A percentile compares a stretch with the other conserved stretches of the same genome.
These are phyloP conservation scores for Claviceps purpurea DNA, from an alignment of 2,329 filamentous ascomycete species.

Conservation along the genomic window DNA sequence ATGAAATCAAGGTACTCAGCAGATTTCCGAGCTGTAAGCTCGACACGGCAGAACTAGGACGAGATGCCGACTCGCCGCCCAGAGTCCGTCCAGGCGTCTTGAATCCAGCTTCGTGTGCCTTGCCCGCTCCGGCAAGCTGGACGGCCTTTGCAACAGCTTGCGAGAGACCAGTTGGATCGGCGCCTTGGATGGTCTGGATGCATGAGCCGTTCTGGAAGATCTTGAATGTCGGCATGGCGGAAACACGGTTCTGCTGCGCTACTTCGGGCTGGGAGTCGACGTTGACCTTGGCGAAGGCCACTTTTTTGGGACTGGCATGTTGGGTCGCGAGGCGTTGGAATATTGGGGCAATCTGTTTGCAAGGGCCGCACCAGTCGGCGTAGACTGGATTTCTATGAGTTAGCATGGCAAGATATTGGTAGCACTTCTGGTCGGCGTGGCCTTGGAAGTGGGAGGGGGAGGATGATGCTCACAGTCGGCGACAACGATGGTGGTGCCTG, in stretches of 20 bases:
- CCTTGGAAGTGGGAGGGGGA: background rate
- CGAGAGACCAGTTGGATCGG: conserved; percentile 63
- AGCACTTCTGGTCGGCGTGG: background rate
- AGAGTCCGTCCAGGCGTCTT: conserved; percentile 43
- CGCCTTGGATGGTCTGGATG: conserved; percentile 67
- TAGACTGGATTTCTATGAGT: conserved; percentile 57
- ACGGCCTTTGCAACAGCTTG: conserved; percentile 61
- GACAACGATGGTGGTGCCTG: conserved; percentile 65
- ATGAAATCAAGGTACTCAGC: conserved; percentile 36
- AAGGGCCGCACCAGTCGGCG: conserved; percentile 38
- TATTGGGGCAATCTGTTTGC: conserved; percentile 33
- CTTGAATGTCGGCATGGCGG: conserved; percentile 89
- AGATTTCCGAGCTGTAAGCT: conserved; percentile 27
- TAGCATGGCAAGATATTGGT: background rate
- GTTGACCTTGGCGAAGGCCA: conserved; percentile 12
- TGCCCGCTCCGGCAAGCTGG: conserved; percentile 33
- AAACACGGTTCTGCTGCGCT: conserved; percentile 59
- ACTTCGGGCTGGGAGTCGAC: conserved; percentile 13
- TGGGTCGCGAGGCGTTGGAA: conserved; percentile 34
- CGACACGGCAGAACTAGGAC: conserved; percentile 10
- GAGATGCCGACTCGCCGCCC: conserved; percentile 24
- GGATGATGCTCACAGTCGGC: conserved; percentile 64
- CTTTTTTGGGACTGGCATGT: conserved; percentile 12
- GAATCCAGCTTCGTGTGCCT: conserved; percentile 32
- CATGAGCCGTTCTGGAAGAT: conserved; percentile 67